Base-by-base conservation (phyloP, 768 basidiomycete genomes). In the Hygrophoropsis aurantiaca region DNA sequence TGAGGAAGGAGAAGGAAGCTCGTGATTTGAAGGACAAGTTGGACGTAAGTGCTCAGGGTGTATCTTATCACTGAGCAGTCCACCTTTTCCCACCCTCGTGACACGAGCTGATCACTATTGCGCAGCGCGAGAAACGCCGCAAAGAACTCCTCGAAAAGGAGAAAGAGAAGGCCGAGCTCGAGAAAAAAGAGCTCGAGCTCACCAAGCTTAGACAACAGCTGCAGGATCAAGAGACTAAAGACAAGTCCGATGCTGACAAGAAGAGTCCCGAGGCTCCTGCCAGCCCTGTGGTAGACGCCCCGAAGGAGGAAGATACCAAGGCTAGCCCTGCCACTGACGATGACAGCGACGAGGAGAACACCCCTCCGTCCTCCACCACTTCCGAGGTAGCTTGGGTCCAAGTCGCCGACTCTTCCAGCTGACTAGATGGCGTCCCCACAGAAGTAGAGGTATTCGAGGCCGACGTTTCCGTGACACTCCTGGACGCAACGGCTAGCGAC, bases 1-100 rank as follows among this genome's bases (percentile, higher is more conserved):
- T 90, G 50, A 75, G 78, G 69, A 76, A 77, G 58, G 89, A 92
- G 71, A 84, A 82, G 57, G 87, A 88, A 60, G 84, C 76, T 20
- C 72, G 79, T 35, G 87, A 87, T 58, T 59, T 76, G 38, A 80
- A 83, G 66, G 81, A 85, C 60, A 85, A 82, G 60, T 64, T 77
- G 40, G 77, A 84, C 62, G 85, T 88, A 65, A 56, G 81, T 72
- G 47, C 57, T 61, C 49, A 46, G 56, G 49, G 47, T 46, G 47
- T 41, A 33, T 33, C 43, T 55, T 33, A 34, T 51, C 42, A 46
- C 54, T 52, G 54, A 59, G 47, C 52, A 54, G 58, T 42, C 57
- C 47, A 34, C 42, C 23, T n/a, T 42, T 39, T 49, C 18, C 46
- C 24, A 27, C 38, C 47, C 49, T 39, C 24, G 18, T 47, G 19